Conservation (phyloP, 2,329 filamentous ascomycete genomes). For the Ceratocystis papillata region DNA sequence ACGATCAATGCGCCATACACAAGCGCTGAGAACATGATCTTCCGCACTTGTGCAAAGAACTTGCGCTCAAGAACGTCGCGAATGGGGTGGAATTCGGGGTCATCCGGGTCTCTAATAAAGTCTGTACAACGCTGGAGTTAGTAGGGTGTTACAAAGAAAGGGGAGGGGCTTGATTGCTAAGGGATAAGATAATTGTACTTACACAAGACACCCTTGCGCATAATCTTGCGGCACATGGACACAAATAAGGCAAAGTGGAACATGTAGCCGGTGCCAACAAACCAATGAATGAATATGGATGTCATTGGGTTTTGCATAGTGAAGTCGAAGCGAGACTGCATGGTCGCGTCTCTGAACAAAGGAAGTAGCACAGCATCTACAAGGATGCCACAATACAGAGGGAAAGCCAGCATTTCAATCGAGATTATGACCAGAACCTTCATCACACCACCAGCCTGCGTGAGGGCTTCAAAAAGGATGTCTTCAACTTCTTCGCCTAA, state of each 20-base stretch:
- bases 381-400: slow-evolving; percentile 85
- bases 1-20: slow-evolving; percentile 92
- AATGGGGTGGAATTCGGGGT: slow-evolving; percentile 95
- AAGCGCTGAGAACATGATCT: slow-evolving; percentile 90
- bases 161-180: too few relatives aligned
- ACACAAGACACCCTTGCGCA: slow-evolving; percentile 89
- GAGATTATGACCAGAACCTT: slow-evolving; percentile 98
- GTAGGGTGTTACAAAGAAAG: slow-evolving; percentile 22
- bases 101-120: slow-evolving; percentile 95
- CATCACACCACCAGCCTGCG: slow-evolving; percentile 91
- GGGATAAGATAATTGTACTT: slow-evolving; percentile 33
- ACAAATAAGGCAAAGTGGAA: slow-evolving; percentile 98
- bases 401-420: slow-evolving; percentile 97
- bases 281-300: slow-evolving; percentile 96
- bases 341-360: slow-evolving; percentile 69
- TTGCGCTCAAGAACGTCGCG: slow-evolving; percentile 91
- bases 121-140: slow-evolving; percentile 42
- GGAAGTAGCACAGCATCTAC: slow-evolving; percentile 82
- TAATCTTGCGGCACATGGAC: slow-evolving; percentile 96
- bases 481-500: slow-evolving; percentile 58
- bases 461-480: slow-evolving; percentile 66
- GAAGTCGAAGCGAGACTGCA: slow-evolving; percentile 68
- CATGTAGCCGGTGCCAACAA: slow-evolving; percentile 98
- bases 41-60: slow-evolving; percentile 82
- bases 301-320: slow-evolving; percentile 70